Percentiles rank a stretch among this genome's conserved stretches.
Conservation (phyloP, 768 basidiomycete genomes). For the Suillus subaureus region DNA sequence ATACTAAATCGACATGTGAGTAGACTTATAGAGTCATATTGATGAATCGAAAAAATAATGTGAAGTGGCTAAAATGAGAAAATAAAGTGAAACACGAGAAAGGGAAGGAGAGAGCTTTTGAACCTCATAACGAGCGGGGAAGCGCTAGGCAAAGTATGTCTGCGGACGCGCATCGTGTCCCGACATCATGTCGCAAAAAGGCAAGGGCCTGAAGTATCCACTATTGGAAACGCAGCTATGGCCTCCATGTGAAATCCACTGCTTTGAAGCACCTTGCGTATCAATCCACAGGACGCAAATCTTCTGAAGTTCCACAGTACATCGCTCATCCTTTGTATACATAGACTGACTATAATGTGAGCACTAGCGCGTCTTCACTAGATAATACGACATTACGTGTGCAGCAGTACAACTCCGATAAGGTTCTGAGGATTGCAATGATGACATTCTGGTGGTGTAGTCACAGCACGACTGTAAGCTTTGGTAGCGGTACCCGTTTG, state of each 20-base stretch:
- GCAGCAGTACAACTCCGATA: background rate
- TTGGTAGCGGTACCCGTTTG: background rate
- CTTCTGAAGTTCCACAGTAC: background rate
- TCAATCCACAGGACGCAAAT: background rate
- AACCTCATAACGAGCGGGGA: background rate
- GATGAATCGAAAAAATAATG: background rate
- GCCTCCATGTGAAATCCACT: background rate
- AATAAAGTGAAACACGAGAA: background rate
- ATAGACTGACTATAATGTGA: background rate
- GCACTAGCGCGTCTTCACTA: background rate
- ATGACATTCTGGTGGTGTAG: background rate
- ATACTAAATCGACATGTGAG: background rate
- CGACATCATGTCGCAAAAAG: background rate
- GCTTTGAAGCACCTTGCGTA: background rate
- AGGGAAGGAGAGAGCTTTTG: too few species aligned
- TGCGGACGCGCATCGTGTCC: background rate
- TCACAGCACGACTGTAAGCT: background rate
- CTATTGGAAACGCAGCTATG: background rate
- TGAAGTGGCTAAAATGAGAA: background rate
- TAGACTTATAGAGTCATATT: background rate
- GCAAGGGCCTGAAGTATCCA: background rate
- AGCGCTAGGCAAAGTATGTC: background rate
- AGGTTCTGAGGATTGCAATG: background rate
- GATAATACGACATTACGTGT: background rate
- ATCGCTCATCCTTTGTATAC: background rate